Conservation (phyloP, 805 yeast genomes). For the Myxozyma sirexii region DNA sequence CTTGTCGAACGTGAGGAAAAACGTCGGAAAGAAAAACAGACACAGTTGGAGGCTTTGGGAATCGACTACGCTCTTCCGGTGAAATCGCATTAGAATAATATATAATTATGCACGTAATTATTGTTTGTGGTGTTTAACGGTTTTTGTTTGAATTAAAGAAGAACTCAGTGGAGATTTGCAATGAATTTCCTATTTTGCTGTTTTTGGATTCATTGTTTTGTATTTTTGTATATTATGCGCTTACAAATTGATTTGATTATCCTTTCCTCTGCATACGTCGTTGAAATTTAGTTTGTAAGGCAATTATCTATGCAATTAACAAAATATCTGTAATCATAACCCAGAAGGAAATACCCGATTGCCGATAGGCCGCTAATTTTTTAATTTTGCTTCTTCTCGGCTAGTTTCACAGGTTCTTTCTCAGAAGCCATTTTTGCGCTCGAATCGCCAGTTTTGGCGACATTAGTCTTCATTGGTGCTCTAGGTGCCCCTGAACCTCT, state of each 20-base stretch:
- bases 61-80: constrained; percentile 50
- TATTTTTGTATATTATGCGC: constrained; percentile 2
- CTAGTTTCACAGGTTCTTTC: not conserved
- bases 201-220: no score
- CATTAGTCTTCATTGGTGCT: not conserved
- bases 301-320: no score
- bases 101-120: not conserved
- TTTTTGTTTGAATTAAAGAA: no score
- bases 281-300: no score
- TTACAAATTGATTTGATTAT: no score
- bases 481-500: not conserved
- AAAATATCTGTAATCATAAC: no score
- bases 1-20: constrained; percentile 52
- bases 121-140: not conserved
- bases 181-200: no score
- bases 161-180: no score
- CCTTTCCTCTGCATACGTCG: no score
- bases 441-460: not conserved
- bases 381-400: constrained; percentile 1
- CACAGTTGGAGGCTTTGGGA: constrained; percentile 58
- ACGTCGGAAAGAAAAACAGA: constrained; percentile 50
- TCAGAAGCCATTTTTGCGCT: not conserved
- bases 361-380: no score
- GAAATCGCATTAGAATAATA: constrained; percentile 3
- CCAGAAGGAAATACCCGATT: no score